Base-by-base conservation (phyloP, 2,329 filamentous ascomycete genomes). In the Oidium heveae region DNA sequence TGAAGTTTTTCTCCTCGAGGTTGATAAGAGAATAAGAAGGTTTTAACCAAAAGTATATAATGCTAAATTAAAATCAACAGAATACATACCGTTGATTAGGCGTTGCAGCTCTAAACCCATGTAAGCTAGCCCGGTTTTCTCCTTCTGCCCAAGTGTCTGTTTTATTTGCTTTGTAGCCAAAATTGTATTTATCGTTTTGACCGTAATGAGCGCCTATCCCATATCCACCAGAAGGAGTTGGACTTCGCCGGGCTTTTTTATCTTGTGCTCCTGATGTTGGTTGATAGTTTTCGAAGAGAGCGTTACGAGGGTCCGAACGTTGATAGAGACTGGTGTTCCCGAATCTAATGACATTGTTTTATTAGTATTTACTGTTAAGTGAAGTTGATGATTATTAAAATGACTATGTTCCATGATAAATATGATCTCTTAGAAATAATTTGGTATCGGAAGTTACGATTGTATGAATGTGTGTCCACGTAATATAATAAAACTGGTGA, bases 271-370 rank as follows among this genome's bases (percentile, higher is more conserved):
- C 18, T 3, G 52, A 28, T 7, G 52, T n/a, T 8, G 52, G 52
- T 59, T 74, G 78, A 68, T 86, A 87, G 61, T 80, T 79, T 60
- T 83, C 81, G 69, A 87, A 87, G 59, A 87, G 77, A 60, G 80
- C 79, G 64, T 77, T 81, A 64, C 82, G 72, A 63, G 78, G 74
- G 70, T 85, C 73, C 13, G 18, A 24, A 70, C 82, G 75, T 71
- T 86, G 82, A 67, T 86, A 82, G 58, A 86, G 76, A 60, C 74
- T 74, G 51, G 79, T 81, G 62, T 74, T n/a, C 3, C 28, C 28
- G 28, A 32, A 32, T 32, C 28, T 32, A 32, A 1, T 6, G 6
- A 5, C 6, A 8, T 32, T 32, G 1, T 6, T 32, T 32, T 32
- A 8, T 32, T 32, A 32, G 28, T 32, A 32, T 8, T 32, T 32